Percentiles rank a stretch among this genome's conserved stretches.
Evolutionary conservation across 2,329 filamentous ascomycete species (phyloP).

Genomic region (Diaporthe vexans): DNA sequence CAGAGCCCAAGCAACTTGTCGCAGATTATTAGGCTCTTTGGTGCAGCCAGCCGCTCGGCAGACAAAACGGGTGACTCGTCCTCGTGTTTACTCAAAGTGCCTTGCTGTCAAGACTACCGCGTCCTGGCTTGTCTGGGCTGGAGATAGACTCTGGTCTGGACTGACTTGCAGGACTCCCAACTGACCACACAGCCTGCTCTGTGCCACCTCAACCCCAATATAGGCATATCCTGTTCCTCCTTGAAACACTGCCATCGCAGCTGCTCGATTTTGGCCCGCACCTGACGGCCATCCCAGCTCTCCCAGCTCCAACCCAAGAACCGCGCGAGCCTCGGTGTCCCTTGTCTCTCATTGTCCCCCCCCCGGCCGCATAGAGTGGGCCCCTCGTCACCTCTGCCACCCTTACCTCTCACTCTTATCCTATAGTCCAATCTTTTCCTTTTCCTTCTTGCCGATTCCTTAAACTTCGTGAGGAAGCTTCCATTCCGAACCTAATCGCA

Average conservation of each 20-base stretch:
- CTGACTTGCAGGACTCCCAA: neutral
- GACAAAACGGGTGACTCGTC: neutral
- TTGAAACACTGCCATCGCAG: slow-evolving; percentile 22
- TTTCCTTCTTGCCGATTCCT: neutral
- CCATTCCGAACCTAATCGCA: neutral
- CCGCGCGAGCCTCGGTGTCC: slow-evolving; percentile 12
- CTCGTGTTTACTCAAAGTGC: neutral
- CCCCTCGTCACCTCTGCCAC: slow-evolving; percentile 16
- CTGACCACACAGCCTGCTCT: neutral
- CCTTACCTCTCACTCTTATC: neutral
- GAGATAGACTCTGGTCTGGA: neutral
- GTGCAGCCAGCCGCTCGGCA: slow-evolving; percentile 22
- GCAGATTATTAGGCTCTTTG: slow-evolving; percentile 19
- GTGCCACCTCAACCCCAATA: slow-evolving; percentile 7
- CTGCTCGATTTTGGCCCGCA: neutral
- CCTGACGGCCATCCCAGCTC: neutral
- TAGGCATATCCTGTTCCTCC: slow-evolving; percentile 9
- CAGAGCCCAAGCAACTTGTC: slow-evolving; percentile 5
- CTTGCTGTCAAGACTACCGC: neutral
- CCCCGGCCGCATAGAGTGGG: slow-evolving; percentile 28
- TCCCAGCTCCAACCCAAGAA: neutral
- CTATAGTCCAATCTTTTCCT: neutral
- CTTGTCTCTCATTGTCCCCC: neutral
- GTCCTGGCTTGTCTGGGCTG: slow-evolving; percentile 1
- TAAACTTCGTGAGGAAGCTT: slow-evolving; percentile 1